These are phyloP conservation scores for Daldinia loculata DNA, from an alignment of 495 filamentous ascomycete species.

Conservation along the genomic window DNA sequence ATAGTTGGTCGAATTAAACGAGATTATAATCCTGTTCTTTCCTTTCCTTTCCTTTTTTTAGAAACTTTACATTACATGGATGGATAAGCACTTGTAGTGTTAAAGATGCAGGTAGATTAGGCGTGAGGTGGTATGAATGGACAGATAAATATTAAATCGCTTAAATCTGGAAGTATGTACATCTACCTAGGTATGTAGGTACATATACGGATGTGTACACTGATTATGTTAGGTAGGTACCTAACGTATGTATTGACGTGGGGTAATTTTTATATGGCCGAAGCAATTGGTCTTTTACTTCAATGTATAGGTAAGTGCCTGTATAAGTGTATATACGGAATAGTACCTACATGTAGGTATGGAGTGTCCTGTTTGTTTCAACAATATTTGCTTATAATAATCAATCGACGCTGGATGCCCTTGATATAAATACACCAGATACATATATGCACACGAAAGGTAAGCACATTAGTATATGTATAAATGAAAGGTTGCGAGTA, in stretches of 20 bases:
- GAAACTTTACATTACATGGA: neutral
- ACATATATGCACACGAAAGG: too few relatives aligned
- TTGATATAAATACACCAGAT: too few relatives aligned
- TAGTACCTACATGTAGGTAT: neutral
- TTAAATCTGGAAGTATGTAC: neutral
- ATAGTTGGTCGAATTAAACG: constrained; percentile 6
- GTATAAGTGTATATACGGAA: neutral
- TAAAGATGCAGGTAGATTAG: neutral
- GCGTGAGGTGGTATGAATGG: neutral
- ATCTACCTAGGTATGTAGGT: neutral
- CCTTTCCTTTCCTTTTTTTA: constrained; percentile 5
- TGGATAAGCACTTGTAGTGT: neutral
- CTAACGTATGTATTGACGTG: neutral
- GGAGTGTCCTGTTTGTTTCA: too few relatives aligned
- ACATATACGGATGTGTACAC: neutral
- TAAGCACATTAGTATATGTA: too few relatives aligned
- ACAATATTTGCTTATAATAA: too few relatives aligned
- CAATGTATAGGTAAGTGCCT: neutral
- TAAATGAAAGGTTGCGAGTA: too few relatives aligned
- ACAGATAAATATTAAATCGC: neutral
- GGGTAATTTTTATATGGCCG: constrained; percentile 3
- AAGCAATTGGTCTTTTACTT: neutral
- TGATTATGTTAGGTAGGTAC: too few relatives aligned
- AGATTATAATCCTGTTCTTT: constrained; percentile 6
- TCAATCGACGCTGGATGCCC: too few relatives aligned